Conservation (phyloP, 169 alveolate species). For the Toxoplasma gondii region DNA sequence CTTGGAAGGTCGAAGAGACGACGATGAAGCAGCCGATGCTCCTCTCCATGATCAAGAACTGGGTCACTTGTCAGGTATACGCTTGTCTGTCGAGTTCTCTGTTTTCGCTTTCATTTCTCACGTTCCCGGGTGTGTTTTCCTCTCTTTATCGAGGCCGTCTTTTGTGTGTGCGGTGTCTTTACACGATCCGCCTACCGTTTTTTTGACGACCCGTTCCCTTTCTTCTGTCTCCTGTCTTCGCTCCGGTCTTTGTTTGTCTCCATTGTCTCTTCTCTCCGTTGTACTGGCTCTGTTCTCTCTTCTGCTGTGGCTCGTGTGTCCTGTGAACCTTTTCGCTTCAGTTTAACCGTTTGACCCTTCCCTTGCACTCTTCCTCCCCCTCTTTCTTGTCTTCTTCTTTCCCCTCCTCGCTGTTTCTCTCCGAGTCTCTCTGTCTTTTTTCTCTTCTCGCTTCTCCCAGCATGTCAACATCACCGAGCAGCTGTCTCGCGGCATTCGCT, state of each 20-base stretch:
- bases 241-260: no score
- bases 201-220: no score
- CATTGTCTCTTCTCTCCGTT: no score
- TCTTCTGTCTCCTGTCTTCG: no score
- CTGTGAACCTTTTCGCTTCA: no score
- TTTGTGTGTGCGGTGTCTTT: background rate
- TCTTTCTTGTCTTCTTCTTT: no score
- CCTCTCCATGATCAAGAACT: constrained; percentile 42
- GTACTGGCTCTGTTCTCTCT: no score
- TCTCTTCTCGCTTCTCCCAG: background rate
- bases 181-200: no score
- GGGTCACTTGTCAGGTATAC: constrained; percentile 55
- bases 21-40: constrained; percentile 27
- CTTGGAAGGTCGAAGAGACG: constrained; percentile 35
- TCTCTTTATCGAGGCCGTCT: background rate
- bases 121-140: background rate
- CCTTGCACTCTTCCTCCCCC: no score
- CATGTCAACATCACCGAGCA: constrained; percentile 54
- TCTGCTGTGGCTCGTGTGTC: no score
- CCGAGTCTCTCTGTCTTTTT: background rate
- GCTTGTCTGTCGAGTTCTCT: background rate
- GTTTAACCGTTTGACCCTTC: no score
- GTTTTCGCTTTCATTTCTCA: background rate
- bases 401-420: background rate
- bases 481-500: constrained; percentile 59